These are phyloP conservation scores for Alternaria brassicicola DNA, from an alignment of 2,329 filamentous ascomycete genomes.

Conservation along the genomic window DNA sequence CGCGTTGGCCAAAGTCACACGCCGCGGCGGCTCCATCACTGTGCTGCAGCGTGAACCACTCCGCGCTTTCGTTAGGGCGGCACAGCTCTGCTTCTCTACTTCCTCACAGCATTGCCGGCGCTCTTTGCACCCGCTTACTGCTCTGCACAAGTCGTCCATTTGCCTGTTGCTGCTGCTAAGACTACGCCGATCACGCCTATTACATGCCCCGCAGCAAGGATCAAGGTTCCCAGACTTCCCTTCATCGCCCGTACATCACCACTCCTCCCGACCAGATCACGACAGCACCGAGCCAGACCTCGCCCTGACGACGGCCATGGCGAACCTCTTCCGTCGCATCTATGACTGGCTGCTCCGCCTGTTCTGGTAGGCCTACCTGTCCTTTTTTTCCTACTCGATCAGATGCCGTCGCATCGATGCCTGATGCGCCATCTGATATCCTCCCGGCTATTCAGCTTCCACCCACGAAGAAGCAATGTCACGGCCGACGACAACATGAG, in stretches of 20 bases:
- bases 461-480: conserved; percentile 27
- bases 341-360: conserved; percentile 98
- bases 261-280: conserved; percentile 29
- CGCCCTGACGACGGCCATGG: conserved; percentile 63
- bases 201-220: conserved; percentile 47
- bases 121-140: conserved; percentile 31
- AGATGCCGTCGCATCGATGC: conserved; percentile 27
- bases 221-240: conserved; percentile 41
- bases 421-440: conserved; percentile 39
- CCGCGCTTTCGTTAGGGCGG: conserved; percentile 36
- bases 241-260: conserved; percentile 38
- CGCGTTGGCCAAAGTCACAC: conserved; percentile 21
- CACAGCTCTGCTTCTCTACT: conserved; percentile 33
- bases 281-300: conserved; percentile 45
- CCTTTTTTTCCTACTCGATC: conserved; percentile 13
- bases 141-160: conserved; percentile 24
- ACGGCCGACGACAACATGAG: conserved; percentile 12
- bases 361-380: conserved; percentile 76
- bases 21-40: conserved; percentile 28
- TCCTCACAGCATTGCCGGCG: conserved; percentile 18
- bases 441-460: conserved; percentile 22
- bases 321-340: conserved; percentile 87
- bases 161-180: conserved; percentile 31
- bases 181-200: conserved; percentile 39
- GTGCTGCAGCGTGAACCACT: conserved; percentile 26